Conservation (phyloP, 2,329 filamentous ascomycete species). For the Ascochyta fabae region DNA sequence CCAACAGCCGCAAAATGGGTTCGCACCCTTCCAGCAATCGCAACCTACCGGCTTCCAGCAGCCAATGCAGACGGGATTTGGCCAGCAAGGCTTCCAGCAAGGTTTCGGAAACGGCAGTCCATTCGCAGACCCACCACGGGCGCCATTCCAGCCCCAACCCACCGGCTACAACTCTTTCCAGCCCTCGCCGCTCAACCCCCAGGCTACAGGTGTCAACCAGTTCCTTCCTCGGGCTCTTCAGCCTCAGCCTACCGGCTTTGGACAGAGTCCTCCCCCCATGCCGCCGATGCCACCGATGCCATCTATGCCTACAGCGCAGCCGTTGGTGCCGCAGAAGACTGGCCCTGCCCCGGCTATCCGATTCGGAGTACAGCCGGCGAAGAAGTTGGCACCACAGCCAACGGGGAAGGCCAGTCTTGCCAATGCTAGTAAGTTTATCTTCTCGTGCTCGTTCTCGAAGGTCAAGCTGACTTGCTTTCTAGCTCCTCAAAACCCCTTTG, state of each 20-base stretch:
- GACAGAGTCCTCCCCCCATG: constrained; percentile 62
- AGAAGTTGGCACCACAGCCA: constrained; percentile 82
- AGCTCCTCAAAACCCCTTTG: constrained; percentile 75
- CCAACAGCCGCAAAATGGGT: constrained; percentile 55
- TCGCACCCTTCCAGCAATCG: constrained; percentile 52
- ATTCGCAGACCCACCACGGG: constrained; percentile 61
- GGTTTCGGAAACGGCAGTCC: constrained; percentile 58
- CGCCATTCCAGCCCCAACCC: constrained; percentile 51
- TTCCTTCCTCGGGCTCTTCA: constrained; percentile 56
- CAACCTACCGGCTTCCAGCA: constrained; percentile 53
- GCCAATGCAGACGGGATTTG: constrained; percentile 55
- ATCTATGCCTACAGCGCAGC: constrained; percentile 64
- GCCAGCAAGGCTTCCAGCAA: constrained; percentile 39
- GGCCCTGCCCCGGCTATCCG: constrained; percentile 86
- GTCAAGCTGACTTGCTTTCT: constrained; percentile 38
- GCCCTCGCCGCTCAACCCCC: constrained; percentile 53
- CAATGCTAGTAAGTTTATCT: constrained; percentile 84
- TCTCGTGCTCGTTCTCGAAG: neutral
- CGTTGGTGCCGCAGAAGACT: constrained; percentile 78
- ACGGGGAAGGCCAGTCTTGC: constrained; percentile 92
- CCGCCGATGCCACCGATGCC: constrained; percentile 65
- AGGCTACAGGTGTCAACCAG: constrained; percentile 62
- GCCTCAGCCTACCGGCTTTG: constrained; percentile 62
- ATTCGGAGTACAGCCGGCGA: constrained; percentile 78
- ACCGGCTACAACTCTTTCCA: constrained; percentile 49